Conservation (phyloP, 306 rosid species). For the Fragaria iinumae region DNA sequence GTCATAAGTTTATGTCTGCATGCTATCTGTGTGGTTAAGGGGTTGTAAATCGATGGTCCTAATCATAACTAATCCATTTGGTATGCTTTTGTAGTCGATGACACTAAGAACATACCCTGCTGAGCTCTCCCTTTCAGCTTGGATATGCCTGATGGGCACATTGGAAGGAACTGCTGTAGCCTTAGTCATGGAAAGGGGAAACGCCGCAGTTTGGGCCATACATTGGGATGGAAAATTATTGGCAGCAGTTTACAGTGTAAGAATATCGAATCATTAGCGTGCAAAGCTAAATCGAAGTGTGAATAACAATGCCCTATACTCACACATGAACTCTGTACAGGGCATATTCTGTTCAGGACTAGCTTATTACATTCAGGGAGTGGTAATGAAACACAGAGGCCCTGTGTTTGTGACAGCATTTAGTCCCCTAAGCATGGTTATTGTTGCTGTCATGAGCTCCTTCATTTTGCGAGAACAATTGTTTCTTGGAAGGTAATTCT, state of each 20-base stretch:
- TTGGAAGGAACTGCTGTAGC: conserved; percentile 70
- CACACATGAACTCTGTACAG: conserved; percentile 36
- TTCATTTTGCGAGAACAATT: conserved; percentile 55
- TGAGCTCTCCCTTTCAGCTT: conserved; percentile 80
- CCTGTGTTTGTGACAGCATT: conserved; percentile 93
- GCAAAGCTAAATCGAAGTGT: not conserved
- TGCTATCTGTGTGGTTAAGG: not conserved
- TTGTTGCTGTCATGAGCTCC: conserved; percentile 78
- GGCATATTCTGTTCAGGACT: conserved; percentile 72
- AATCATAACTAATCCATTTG: not conserved
- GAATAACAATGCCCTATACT: not conserved
- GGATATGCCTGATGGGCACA: conserved; percentile 81
- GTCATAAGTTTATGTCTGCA: not conserved
- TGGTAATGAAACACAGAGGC: conserved; percentile 76
- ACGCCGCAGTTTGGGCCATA: conserved; percentile 59
- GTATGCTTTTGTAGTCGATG: conserved; percentile 40
- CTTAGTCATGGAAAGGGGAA: conserved; percentile 63
- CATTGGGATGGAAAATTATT: conserved; percentile 54
- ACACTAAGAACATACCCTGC: conserved; percentile 79
- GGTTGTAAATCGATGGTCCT: not conserved
- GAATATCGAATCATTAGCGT: not conserved
- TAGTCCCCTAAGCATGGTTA: conserved; percentile 68
- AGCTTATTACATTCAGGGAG: conserved; percentile 83
- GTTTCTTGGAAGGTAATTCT: conserved; percentile 67
- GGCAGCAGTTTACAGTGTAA: conserved; percentile 49